These are phyloP conservation scores for Chaetoceros muelleri DNA, from an alignment of 108 stramenopile species.

Conservation along the genomic window DNA sequence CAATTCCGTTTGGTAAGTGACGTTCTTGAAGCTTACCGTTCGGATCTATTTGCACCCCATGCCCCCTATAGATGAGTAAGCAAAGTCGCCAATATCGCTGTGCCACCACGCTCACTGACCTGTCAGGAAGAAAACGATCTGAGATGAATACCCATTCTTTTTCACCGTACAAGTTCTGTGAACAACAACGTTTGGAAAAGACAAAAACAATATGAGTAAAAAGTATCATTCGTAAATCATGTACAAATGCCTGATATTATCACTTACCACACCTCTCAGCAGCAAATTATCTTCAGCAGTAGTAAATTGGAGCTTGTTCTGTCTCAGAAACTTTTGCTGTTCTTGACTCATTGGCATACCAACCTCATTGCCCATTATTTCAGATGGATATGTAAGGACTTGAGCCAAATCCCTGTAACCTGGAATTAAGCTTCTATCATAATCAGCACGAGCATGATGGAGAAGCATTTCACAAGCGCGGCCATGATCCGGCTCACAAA, in stretches of 20 bases:
- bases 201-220: background rate
- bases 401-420: constrained; percentile 33
- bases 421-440: constrained; percentile 40
- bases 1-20: constrained; percentile 28
- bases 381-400: constrained; percentile 45
- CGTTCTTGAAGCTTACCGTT: constrained; percentile 48
- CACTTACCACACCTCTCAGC: constrained; percentile 33
- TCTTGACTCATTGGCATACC: constrained; percentile 29
- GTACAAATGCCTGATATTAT: background rate
- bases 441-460: constrained; percentile 43
- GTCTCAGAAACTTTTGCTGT: constrained; percentile 38
- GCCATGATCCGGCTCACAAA: constrained; percentile 28
- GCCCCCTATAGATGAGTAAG: constrained; percentile 67
- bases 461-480: constrained; percentile 58
- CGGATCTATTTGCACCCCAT: constrained; percentile 54
- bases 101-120: constrained; percentile 60
- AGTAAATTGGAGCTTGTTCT: constrained; percentile 63
- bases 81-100: constrained; percentile 75
- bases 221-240: background rate
- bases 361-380: constrained; percentile 39
- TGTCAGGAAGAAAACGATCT: constrained; percentile 74
- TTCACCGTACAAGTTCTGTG: constrained; percentile 63
- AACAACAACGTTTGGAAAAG: background rate
- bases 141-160: constrained; percentile 82
- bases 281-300: constrained; percentile 67